Percentiles rank a stretch among this genome's conserved stretches.
These are phyloP conservation scores for Calonectria leucothoes DNA, from an alignment of 2,329 filamentous ascomycete species.

Conservation along the genomic window DNA sequence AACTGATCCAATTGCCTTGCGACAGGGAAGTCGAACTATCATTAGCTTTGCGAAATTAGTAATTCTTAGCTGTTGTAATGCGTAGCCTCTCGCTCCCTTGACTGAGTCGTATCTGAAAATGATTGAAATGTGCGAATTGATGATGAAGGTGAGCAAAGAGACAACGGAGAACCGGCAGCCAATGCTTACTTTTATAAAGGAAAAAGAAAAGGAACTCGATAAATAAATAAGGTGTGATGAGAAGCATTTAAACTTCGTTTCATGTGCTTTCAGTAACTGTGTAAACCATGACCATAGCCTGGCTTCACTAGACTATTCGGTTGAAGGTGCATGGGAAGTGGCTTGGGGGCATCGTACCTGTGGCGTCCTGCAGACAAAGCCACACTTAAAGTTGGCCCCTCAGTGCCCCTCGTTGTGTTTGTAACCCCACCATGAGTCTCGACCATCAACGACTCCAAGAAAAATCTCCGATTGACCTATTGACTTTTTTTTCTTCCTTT, in stretches of 20 bases:
- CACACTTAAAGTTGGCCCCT: neutral
- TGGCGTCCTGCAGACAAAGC: neutral
- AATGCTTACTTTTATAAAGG: neutral
- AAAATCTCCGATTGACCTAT: neutral
- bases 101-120: neutral
- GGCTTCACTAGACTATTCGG: neutral
- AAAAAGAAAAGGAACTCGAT: neutral
- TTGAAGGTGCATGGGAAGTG: neutral
- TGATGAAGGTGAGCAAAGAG: neutral
- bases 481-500: neutral
- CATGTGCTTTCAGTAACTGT: neutral
- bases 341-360: neutral
- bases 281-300: neutral
- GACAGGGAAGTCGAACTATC: neutral
- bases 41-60: neutral
- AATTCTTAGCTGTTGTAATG: neutral
- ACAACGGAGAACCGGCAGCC: neutral
- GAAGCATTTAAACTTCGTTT: neutral
- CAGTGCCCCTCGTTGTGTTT: conserved; percentile 10
- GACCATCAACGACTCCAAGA: neutral
- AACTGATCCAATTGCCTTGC: neutral
- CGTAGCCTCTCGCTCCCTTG: neutral
- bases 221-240: neutral
- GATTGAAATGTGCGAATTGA: neutral
- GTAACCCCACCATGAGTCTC: conserved; percentile 8